Base-by-base conservation (phyloP, 768 basidiomycete genomes). In the Collybia nuda region DNA sequence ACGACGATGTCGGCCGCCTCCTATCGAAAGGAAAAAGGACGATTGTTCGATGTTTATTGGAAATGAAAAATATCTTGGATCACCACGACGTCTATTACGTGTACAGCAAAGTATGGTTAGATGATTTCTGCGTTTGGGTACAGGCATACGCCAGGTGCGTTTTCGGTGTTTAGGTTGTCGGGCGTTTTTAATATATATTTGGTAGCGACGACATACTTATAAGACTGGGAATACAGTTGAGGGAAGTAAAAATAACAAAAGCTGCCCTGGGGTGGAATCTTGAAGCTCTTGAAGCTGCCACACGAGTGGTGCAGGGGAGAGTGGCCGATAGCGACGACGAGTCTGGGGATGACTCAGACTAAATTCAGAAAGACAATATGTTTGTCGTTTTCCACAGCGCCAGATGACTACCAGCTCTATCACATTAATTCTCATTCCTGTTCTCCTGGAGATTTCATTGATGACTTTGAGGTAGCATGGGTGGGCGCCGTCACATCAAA, bases 81-180 rank as follows among this genome's bases (percentile, higher is more conserved):
- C 85, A 81, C 58, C 89, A 91, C 56, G 90, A 90, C 55, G 85
- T 88, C 8, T 94, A 93, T 67, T 92, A 91, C 64, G 75, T 91
- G n/a, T 93, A 91, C 65, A 85, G 81, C 66, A 90, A 90, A 64
- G 79, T 92, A 28, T 94, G 91, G 91, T 57, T 92, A 39, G 86
- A 91, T 55, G 91, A 93, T 61, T 86, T 89, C 57, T 88, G 86
- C 57, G 79, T 84, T n/a, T 93, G 91, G 91, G 72, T 79, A 29
- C 85, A 90, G 58, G 72, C 78, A 7, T 74, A 74, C 57, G 83
- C 86, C n/a, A 81, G 76, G 90, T 92, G 58, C 53, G 81, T 65
- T n/a, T 35, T 9, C 19, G 14, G 42, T 28, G 15, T 19, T 17
- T 39, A n/a, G 23, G 11, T 47, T 18, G 40, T 40, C 28, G 17